Evolutionary conservation across 1,139 yeast species (phyloP), one percentile per base, ranked within the genome.

Genomic region (Schwanniomyces etchellsii): DNA sequence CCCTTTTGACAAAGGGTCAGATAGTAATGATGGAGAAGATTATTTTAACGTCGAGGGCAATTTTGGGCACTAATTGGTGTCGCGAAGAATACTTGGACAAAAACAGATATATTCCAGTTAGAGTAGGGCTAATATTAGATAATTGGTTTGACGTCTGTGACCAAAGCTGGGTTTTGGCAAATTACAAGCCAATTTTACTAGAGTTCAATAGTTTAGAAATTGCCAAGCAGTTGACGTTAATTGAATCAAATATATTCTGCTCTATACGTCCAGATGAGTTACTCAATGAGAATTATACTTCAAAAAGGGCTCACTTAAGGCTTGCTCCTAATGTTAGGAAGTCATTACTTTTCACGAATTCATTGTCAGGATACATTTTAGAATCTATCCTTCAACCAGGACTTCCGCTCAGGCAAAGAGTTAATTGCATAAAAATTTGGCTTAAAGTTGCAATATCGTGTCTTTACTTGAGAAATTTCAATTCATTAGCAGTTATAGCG

Each of bases 401-500:
- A 11, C 40, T 74, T 57, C 53, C 55, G 38, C 46, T 57, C 36
- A 66, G 74, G 59, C 61, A 68, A 47, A 63, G 89, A 39, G 64
- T 73, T 26, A 77, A 75, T 42, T 64, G 74, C 29, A 57, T 88
- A 24, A 81, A 81, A 50, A 75, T 78, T 14, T 89, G 97, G 96
- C 64, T 89, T 39, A 84, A 83, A 47, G 70, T 86, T 27, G 91
- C 94, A 0, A 72, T 83, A 35, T 81, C 89, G n/a, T 79, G 94
- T 46, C 65, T 81, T 32, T 82, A 83, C 44, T 64, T 86, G 47
- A 67, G 93, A 37, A 88, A 88, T 51, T 85, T 81, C 61, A 89
- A 89, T 53, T 79, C 95, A 0, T 62, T 86, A 35, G 91, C 95
- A n/a, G 84, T 95, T 0, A 83, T 89, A 31, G 74, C 88, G 52